A percentile compares a stretch with the other conserved stretches of the same genome.
Conservation (phyloP, 176 grass and related monocot genomes). For the Hsuehochloa calcarea region DNA sequence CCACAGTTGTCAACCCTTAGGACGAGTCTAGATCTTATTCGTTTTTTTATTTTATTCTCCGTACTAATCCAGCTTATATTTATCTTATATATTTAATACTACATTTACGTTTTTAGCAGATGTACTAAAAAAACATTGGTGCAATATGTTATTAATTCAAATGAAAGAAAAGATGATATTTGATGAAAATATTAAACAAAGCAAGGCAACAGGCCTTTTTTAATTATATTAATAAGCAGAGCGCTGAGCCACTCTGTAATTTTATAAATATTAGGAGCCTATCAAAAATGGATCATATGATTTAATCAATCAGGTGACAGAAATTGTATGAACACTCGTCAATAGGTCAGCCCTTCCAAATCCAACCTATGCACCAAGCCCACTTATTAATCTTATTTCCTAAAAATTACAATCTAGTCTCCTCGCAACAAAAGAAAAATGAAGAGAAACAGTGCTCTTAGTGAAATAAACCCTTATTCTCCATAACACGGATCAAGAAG, state of each 20-base stretch:
- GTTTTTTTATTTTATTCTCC: slow-evolving; percentile 8
- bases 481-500: slow-evolving; percentile 23
- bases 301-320: slow-evolving; percentile 1
- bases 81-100: slow-evolving; percentile 2
- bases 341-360: neutral
- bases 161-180: neutral
- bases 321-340: slow-evolving; percentile 3
- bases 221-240: neutral
- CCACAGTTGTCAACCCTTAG: slow-evolving; percentile 43
- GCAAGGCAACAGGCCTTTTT: neutral
- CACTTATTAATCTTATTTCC: neutral
- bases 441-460: neutral
- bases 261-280: neutral
- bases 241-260: neutral
- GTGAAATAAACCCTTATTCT: neutral
- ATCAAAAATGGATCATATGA: neutral
- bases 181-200: slow-evolving; percentile 14
- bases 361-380: neutral
- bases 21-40: slow-evolving; percentile 37
- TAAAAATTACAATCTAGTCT: neutral
- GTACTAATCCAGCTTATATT: neutral
- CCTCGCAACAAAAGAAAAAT: neutral
- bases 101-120: neutral
- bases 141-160: neutral
- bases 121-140: neutral